A percentile compares a stretch with the other conserved stretches of the same genome.
Evolutionary conservation across 306 rosid species (phyloP).

Genomic region (Malus sylvestris): DNA sequence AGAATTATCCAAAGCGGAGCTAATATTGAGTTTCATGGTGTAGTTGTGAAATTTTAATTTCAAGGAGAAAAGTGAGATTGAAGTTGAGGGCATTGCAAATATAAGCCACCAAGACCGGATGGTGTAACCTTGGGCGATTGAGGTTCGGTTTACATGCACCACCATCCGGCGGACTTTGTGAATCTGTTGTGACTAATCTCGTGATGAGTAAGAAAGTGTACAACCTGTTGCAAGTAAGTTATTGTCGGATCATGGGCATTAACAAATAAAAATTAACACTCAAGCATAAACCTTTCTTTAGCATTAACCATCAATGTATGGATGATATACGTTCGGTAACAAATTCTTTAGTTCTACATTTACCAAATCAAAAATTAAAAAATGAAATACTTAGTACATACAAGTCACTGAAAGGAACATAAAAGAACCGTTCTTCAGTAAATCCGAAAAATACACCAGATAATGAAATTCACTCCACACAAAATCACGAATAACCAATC

Average conservation of each 20-base stretch:
- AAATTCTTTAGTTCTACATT: background rate
- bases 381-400: background rate
- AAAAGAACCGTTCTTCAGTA: background rate
- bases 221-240: too few relatives aligned
- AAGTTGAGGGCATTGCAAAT: too few relatives aligned
- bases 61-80: too few relatives aligned
- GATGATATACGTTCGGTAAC: background rate
- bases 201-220: too few relatives aligned
- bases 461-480: background rate
- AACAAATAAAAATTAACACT: background rate
- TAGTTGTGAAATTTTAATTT: too few relatives aligned
- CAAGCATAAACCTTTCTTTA: background rate
- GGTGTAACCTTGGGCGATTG: too few relatives aligned
- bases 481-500: background rate
- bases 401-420: background rate
- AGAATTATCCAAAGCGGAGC: too few relatives aligned
- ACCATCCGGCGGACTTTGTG: too few relatives aligned
- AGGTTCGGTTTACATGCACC: too few relatives aligned
- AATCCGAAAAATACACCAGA: background rate
- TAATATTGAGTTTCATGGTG: too few relatives aligned
- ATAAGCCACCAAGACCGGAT: too few relatives aligned
- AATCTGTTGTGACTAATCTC: too few relatives aligned
- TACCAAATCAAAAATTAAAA: background rate
- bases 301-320: background rate
- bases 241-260: background rate